Conservation (phyloP, 495 filamentous ascomycete genomes). For the Xylaria castorea region DNA sequence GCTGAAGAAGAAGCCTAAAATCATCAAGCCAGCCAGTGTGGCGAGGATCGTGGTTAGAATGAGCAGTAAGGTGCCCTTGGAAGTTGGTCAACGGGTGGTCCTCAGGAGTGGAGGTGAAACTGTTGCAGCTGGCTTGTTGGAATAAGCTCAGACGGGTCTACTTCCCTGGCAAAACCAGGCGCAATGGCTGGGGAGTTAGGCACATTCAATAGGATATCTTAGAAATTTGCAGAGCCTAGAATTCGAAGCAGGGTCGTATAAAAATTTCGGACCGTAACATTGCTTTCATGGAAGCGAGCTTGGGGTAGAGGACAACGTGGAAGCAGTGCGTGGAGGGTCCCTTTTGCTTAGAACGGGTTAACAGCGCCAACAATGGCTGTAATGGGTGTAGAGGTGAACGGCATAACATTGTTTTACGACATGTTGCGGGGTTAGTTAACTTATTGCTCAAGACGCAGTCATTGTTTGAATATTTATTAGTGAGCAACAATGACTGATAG, state of each 20-base stretch:
- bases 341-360: background rate
- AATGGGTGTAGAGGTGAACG: too few species aligned
- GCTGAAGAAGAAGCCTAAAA: constrained; percentile 82
- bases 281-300: background rate
- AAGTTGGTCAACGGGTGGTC: constrained; percentile 79
- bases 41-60: constrained; percentile 72
- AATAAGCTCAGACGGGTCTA: constrained; percentile 40
- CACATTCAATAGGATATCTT: background rate
- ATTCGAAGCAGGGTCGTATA: background rate
- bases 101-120: constrained; percentile 80
- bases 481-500: background rate
- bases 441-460: background rate
- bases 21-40: constrained; percentile 76
- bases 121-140: constrained; percentile 84
- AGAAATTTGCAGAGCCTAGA: background rate
- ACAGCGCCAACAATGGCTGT: background rate
- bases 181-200: background rate
- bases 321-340: background rate
- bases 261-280: background rate
- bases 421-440: background rate
- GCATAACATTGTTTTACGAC: background rate
- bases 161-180: background rate
- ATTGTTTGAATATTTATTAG: background rate
- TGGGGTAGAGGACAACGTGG: background rate
- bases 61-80: constrained; percentile 77